Evolutionary conservation across 2,329 filamentous ascomycete genomes (phyloP).

Genomic region (Leptographium wingfieldii): DNA sequence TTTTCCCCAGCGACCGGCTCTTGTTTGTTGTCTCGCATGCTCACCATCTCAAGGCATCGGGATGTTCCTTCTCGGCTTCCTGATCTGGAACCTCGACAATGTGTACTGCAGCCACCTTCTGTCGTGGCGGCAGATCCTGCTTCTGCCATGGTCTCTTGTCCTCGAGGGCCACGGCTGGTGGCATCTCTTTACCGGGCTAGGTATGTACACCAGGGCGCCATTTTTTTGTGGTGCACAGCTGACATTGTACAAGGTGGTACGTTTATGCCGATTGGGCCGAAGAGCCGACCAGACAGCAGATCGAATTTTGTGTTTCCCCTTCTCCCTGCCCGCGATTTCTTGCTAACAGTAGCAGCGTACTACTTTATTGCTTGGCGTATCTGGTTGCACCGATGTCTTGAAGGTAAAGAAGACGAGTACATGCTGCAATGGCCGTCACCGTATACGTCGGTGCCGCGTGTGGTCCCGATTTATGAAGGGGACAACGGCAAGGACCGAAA

Average conservation of each 20-base stretch:
- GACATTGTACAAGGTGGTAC: conserved; percentile 5
- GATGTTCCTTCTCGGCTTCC: conserved; percentile 63
- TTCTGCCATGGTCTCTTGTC: conserved; percentile 68
- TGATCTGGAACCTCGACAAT: conserved; percentile 71
- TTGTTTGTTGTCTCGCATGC: not conserved
- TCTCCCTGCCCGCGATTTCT: not conserved
- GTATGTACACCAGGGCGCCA: conserved; percentile 21
- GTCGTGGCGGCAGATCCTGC: conserved; percentile 51
- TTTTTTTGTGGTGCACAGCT: not conserved
- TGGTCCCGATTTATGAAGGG: conserved; percentile 22
- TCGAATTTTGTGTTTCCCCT: not conserved
- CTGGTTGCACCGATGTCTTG: conserved; percentile 66
- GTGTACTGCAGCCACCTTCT: conserved; percentile 56
- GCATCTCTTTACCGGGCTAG: conserved; percentile 71
- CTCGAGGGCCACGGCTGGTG: conserved; percentile 48
- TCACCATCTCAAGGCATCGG: conserved; percentile 37
- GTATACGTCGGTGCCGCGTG: conserved; percentile 38
- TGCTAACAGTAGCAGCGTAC: conserved; percentile 40
- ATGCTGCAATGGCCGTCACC: conserved; percentile 55
- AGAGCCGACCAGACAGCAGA: not conserved
- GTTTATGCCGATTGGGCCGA: not conserved
- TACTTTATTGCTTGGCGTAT: conserved; percentile 76
- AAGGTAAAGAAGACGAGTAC: conserved; percentile 60
- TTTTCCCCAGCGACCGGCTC: not conserved
- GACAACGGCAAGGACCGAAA: conserved; percentile 16